Evolutionary conservation across 2,329 filamentous ascomycete species (phyloP).

Genomic region (Didymella segeticola): DNA sequence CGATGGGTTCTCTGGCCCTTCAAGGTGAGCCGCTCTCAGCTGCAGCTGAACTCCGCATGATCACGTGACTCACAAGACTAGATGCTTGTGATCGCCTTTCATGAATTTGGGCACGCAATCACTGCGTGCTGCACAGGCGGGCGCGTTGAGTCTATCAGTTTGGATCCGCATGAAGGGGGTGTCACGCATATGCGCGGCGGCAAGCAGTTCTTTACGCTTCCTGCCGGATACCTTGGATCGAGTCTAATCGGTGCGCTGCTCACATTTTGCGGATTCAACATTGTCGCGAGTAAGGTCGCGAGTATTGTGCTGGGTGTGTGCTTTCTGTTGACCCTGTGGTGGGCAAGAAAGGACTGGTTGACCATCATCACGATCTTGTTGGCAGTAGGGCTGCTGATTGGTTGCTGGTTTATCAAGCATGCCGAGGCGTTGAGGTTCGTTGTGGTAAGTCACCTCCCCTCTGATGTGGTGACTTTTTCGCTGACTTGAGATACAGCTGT

Average conservation of each 20-base stretch:
- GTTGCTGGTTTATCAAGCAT: conserved; percentile 80
- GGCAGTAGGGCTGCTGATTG: conserved; percentile 73
- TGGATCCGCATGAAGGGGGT: conserved; percentile 78
- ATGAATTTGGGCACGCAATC: conserved; percentile 79
- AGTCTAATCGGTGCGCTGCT: conserved; percentile 78
- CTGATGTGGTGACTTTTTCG: background rate
- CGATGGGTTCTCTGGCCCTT: conserved; percentile 79
- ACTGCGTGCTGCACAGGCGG: conserved; percentile 76
- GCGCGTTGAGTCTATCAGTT: conserved; percentile 73
- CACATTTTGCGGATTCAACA: conserved; percentile 82
- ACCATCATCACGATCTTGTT: conserved; percentile 74
- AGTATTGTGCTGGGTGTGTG: conserved; percentile 75
- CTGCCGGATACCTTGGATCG: conserved; percentile 79
- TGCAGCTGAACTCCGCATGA: background rate
- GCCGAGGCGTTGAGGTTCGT: conserved; percentile 76
- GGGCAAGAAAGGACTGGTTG: conserved; percentile 79
- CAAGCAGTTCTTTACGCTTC: conserved; percentile 72
- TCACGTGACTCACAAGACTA: conserved; percentile 37
- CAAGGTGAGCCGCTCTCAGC: conserved; percentile 62
- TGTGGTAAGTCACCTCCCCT: conserved; percentile 57
- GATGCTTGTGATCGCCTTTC: conserved; percentile 86
- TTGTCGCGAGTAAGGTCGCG: conserved; percentile 80
- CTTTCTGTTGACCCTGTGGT: conserved; percentile 82
- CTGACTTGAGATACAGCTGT: conserved; percentile 58
- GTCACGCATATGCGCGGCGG: conserved; percentile 80